phyloP scores from a whole-genome alignment of 768 basidiomycete genomes.

The Lactifluus echinatus region DNA sequence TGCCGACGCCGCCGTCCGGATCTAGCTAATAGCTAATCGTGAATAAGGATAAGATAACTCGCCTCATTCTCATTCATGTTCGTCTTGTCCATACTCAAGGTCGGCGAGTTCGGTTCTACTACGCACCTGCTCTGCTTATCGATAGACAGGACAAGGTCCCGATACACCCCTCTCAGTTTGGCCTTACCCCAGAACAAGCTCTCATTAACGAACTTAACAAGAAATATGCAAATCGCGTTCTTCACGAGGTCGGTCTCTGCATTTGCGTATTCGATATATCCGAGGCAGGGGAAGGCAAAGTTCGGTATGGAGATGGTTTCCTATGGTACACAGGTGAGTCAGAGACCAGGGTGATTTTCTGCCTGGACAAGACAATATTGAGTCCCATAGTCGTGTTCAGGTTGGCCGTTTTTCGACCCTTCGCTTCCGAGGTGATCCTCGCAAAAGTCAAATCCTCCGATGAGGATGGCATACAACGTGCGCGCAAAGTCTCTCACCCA shows the following conservation, averaged over 20 bases:
- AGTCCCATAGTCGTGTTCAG: constrained; percentile 65
- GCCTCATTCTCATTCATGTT: constrained; percentile 27
- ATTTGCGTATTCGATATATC: constrained; percentile 84
- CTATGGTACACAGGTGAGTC: constrained; percentile 85
- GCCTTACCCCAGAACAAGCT: constrained; percentile 64
- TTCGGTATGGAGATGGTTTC: constrained; percentile 90
- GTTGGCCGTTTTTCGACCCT: constrained; percentile 86
- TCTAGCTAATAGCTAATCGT: background rate
- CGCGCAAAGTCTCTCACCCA: constrained; percentile 28
- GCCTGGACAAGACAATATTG: background rate
- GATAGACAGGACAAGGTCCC: constrained; percentile 88
- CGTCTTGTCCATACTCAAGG: constrained; percentile 31
- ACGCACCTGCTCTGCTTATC: background rate
- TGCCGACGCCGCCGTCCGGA: background rate
- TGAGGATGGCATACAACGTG: constrained; percentile 76
- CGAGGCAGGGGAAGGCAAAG: constrained; percentile 82
- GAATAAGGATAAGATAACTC: constrained; percentile 20
- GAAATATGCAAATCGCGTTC: constrained; percentile 88
- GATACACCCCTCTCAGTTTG: constrained; percentile 83
- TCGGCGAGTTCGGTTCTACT: background rate
- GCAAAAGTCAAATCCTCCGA: constrained; percentile 86
- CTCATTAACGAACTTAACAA: constrained; percentile 84
- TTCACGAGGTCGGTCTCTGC: constrained; percentile 88
- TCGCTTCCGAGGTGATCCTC: constrained; percentile 80
- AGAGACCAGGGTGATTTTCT: background rate